Conservation (phyloP, 352 stramenopile genomes). For the Plasmopara viticola region DNA sequence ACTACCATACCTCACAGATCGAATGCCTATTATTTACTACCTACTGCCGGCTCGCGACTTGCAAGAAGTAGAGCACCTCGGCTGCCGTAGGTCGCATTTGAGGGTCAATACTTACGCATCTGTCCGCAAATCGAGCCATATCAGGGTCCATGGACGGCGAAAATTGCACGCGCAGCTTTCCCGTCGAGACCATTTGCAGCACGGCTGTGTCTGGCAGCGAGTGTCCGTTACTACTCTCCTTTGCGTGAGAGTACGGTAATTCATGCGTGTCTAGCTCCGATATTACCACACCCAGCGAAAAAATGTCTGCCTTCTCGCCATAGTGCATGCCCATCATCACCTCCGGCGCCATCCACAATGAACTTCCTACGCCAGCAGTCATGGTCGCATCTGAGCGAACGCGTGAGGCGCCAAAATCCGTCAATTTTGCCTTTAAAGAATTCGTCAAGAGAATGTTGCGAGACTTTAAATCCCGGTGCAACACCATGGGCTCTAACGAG, state of each 20-base stretch:
- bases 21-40: too few relatives aligned
- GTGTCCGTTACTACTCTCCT: conserved; percentile 9
- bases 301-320: conserved; percentile 32
- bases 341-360: conserved; percentile 38
- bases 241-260: conserved; percentile 22
- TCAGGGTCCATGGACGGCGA: conserved; percentile 11
- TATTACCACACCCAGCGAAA: conserved; percentile 33
- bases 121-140: conserved; percentile 8
- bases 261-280: conserved; percentile 30
- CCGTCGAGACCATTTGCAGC: conserved; percentile 34
- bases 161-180: conserved; percentile 25
- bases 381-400: conserved; percentile 23
- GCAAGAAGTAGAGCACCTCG: conserved; percentile 25
- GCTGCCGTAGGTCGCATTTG: conserved; percentile 17
- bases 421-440: conserved; percentile 38
- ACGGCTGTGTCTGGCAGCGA: conserved; percentile 23
- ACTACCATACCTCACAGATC: too few relatives aligned
- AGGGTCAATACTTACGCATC: conserved; percentile 22
- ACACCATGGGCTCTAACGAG: conserved; percentile 19
- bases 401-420: conserved; percentile 42
- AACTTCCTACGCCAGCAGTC: conserved; percentile 25
- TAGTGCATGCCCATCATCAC: conserved; percentile 28
- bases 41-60: too few relatives aligned
- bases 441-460: conserved; percentile 52
- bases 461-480: conserved; percentile 62